Evolutionary conservation across 306 rosid species (phyloP), one percentile per base, ranked within the genome.

Genomic region (Rosa rugosa): DNA sequence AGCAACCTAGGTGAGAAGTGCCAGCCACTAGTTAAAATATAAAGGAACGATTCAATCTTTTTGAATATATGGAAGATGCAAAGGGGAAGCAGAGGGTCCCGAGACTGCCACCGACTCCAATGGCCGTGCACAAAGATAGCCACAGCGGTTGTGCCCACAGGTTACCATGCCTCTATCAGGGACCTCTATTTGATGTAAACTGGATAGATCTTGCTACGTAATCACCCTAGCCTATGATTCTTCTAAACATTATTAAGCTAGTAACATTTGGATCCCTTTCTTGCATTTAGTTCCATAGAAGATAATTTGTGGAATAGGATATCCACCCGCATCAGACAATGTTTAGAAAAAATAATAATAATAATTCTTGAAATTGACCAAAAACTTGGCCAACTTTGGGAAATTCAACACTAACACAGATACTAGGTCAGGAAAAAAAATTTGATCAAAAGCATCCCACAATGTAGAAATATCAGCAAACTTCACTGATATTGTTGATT

Each of bases 61-160:
- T 10, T 42, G 72, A 41, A 68, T 11, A 41, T 68, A 69, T 20
- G 47, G 11, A 69, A 69, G 73, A 69, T 44, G 73, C 40, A 12
- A 69, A 3, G 59, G 38, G 66, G 2, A n/a, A 73, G 47, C 47
- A n/a, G 36, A 50, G 13, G 1, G 62, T 59, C 13, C 16, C 23
- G 36, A 59, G 36, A 73, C n/a, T 0, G 50, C 50, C n/a, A 36
- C 38, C 23, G 23, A 73, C 23, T 14, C 67, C 51, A 41, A 23
- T 56, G 77, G 42, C 65, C 23, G 65, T 56, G 62, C 65, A 59
- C 36, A 59, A 23, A 59, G 65, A 59, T 59, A 59, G 65, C 65
- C 34, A 59, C 17, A 59, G 31, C 16, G 4, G 12, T 57, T n/a
- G 20, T 12, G 40, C 53, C n/a, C 67, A 73, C 42, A 73, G 68